Percentiles rank a stretch among this genome's conserved stretches.
Evolutionary conservation across 306 rosid species (phyloP).

Genomic region (Quercus rubra): DNA sequence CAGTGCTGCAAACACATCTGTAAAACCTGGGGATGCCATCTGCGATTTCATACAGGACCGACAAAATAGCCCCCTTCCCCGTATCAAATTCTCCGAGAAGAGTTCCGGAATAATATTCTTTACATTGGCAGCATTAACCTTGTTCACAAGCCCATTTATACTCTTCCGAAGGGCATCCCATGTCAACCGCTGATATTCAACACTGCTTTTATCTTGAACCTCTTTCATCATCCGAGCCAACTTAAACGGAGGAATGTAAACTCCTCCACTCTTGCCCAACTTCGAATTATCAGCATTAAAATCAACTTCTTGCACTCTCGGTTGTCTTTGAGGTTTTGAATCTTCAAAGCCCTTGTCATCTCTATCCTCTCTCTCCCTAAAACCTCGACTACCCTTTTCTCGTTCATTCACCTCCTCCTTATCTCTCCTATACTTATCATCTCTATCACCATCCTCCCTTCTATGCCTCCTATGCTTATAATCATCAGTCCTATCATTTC

Average conservation of each 20-base stretch:
- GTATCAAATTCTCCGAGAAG: slow-evolving; percentile 70
- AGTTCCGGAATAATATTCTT: slow-evolving; percentile 84
- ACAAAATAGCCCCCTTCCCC: slow-evolving; percentile 94
- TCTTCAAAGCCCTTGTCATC: slow-evolving; percentile 28
- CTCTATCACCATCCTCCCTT: slow-evolving; percentile 23
- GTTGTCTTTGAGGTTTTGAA: slow-evolving; percentile 30
- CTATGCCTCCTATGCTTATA: slow-evolving; percentile 19
- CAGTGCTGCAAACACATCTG: slow-evolving; percentile 84
- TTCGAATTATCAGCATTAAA: slow-evolving; percentile 42
- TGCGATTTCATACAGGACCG: slow-evolving; percentile 95
- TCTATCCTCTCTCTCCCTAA: slow-evolving; percentile 37
- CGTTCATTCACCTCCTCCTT: slow-evolving; percentile 30
- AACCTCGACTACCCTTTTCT: slow-evolving; percentile 21
- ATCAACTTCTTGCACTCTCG: slow-evolving; percentile 30
- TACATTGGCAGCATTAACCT: slow-evolving; percentile 85
- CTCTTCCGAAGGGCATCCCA: slow-evolving; percentile 98
- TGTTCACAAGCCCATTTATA: slow-evolving; percentile 89
- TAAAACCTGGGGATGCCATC: slow-evolving; percentile 95
- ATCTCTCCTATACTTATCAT: slow-evolving; percentile 21
- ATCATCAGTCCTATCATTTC: slow-evolving; percentile 20
- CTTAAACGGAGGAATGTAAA: slow-evolving; percentile 91
- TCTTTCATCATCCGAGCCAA: slow-evolving; percentile 93
- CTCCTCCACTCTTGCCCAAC: slow-evolving; percentile 88
- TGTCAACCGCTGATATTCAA: slow-evolving; percentile 83
- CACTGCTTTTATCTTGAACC: slow-evolving; percentile 80